These are phyloP conservation scores for Lipomyces kockii DNA, from an alignment of 805 yeast genomes.

Conservation along the genomic window DNA sequence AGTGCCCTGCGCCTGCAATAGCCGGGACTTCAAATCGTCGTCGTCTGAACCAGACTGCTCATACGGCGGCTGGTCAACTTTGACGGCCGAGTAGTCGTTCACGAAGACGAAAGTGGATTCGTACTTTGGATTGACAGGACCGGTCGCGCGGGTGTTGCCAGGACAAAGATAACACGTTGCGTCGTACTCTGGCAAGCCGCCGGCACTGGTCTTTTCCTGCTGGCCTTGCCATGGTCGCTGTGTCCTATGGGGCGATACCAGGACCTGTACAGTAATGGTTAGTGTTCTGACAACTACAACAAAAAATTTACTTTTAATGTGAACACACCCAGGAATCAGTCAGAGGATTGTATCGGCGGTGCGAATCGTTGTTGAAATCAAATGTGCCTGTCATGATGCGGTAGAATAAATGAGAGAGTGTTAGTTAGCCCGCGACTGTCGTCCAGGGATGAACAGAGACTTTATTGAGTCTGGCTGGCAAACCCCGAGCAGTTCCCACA, in stretches of 20 bases:
- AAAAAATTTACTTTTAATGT: neutral
- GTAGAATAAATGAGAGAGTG: neutral
- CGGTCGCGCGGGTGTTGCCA: slow-evolving; percentile 67
- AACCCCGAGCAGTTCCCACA: neutral
- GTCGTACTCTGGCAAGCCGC: slow-evolving; percentile 59
- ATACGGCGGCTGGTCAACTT: slow-evolving; percentile 51
- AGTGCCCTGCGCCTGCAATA: slow-evolving; percentile 62
- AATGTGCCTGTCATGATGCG: slow-evolving; percentile 13
- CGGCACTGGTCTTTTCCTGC: slow-evolving; percentile 55
- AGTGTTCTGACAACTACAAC: neutral
- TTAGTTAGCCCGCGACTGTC: neutral
- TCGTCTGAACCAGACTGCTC: slow-evolving; percentile 27
- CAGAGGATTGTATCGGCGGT: slow-evolving; percentile 71
- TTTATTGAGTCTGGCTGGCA: neutral
- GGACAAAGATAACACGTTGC: slow-evolving; percentile 74
- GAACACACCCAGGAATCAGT: slow-evolving; percentile 58
- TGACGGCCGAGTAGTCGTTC: slow-evolving; percentile 75
- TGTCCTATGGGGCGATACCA: slow-evolving; percentile 77
- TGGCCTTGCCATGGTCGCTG: slow-evolving; percentile 85
- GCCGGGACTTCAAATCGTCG: slow-evolving; percentile 39
- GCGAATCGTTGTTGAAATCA: slow-evolving; percentile 49
- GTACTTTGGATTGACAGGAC: slow-evolving; percentile 62
- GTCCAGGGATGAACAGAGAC: neutral
- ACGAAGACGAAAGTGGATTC: slow-evolving; percentile 61
- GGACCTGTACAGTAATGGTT: slow-evolving; percentile 40